A percentile compares a stretch with the other conserved stretches of the same genome.
Conservation (phyloP, 192 early-diverging fungal species). For the Oehlia diaphana region DNA sequence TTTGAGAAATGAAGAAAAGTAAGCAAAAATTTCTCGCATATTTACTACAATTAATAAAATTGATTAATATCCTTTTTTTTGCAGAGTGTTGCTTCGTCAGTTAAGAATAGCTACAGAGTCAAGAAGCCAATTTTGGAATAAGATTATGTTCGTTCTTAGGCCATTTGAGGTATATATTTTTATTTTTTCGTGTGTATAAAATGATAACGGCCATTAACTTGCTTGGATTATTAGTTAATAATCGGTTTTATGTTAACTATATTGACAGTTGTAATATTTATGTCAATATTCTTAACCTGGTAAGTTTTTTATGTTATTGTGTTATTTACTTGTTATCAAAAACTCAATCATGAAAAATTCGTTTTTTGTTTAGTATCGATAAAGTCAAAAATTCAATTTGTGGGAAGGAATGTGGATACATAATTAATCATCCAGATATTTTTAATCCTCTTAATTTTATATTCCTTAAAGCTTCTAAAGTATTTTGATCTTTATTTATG, state of each 20-base stretch:
- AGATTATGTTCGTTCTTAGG: neutral
- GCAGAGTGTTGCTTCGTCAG: neutral
- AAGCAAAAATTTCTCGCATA: too few relatives aligned
- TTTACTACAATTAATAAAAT: neutral
- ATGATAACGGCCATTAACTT: neutral
- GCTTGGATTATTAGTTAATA: neutral
- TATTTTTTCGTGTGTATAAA: neutral
- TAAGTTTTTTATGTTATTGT: neutral
- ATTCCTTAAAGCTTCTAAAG: conserved; percentile 49
- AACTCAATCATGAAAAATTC: neutral
- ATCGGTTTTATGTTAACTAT: neutral
- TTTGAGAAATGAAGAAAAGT: conserved; percentile 4
- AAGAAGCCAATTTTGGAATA: neutral
- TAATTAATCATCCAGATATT: conserved; percentile 46
- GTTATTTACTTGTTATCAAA: neutral
- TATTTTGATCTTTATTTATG: neutral
- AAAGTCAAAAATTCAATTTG: conserved; percentile 53
- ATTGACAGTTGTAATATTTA: neutral
- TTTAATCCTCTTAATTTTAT: conserved; percentile 58
- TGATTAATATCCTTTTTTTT: neutral
- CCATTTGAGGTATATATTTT: conserved; percentile 12
- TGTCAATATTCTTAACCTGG: conserved; percentile 16
- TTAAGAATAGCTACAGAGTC: neutral
- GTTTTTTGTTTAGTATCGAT: conserved; percentile 42
- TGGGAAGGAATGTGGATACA: conserved; percentile 57